These are phyloP conservation scores for Fusarium poae DNA, from an alignment of 2,329 filamentous ascomycete species.

Conservation along the genomic window DNA sequence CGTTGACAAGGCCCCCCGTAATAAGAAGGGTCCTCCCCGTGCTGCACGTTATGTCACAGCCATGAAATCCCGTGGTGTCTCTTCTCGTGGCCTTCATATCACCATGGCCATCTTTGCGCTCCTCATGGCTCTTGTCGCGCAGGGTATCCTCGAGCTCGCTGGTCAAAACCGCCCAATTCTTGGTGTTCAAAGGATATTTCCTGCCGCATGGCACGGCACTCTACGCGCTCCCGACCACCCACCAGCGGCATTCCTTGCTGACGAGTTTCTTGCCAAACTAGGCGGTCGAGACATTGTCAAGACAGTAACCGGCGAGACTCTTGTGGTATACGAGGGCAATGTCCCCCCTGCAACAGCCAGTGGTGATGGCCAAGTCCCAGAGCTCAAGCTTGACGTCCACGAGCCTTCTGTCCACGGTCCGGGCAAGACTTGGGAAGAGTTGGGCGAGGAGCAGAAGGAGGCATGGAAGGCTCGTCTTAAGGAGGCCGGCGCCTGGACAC, in stretches of 20 bases:
- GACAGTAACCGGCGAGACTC: slow-evolving; percentile 53
- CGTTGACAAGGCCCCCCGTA: slow-evolving; percentile 54
- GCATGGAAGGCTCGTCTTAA: slow-evolving; percentile 78
- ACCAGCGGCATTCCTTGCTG: slow-evolving; percentile 46
- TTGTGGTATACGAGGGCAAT: slow-evolving; percentile 55
- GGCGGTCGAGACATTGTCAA: slow-evolving; percentile 52
- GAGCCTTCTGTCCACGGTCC: slow-evolving; percentile 62
- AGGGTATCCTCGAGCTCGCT: slow-evolving; percentile 73
- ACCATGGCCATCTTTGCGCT: slow-evolving; percentile 69
- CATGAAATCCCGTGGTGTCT: slow-evolving; percentile 66
- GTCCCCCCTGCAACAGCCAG: slow-evolving; percentile 34
- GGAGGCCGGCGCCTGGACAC: slow-evolving; percentile 82
- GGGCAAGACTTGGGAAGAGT: slow-evolving; percentile 78
- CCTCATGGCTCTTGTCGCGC: slow-evolving; percentile 72
- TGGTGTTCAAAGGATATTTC: slow-evolving; percentile 68
- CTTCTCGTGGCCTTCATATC: slow-evolving; percentile 64
- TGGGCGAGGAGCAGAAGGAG: slow-evolving; percentile 71
- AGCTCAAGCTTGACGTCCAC: slow-evolving; percentile 60
- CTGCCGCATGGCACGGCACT: slow-evolving; percentile 57
- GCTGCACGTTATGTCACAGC: slow-evolving; percentile 78
- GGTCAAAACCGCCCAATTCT: slow-evolving; percentile 69
- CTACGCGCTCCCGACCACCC: slow-evolving; percentile 48
- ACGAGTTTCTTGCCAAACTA: slow-evolving; percentile 56
- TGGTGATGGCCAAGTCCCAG: slow-evolving; percentile 34
- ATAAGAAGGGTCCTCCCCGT: slow-evolving; percentile 58